Evolutionary conservation across 352 stramenopile genomes (phyloP).

Genomic region (Phytophthora sojae): DNA sequence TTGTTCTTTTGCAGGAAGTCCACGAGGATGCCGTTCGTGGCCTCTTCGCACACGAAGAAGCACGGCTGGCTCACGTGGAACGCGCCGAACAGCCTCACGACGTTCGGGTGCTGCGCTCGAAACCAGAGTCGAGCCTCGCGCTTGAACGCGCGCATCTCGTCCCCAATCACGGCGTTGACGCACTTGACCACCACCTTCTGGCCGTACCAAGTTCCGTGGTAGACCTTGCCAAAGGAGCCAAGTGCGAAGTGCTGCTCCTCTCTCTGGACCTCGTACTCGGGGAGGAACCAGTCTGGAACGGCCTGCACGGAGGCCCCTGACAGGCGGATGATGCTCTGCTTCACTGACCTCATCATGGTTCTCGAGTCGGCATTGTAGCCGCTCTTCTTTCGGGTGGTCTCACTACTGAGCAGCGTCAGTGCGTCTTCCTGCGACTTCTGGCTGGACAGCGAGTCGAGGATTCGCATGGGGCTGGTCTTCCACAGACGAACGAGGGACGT

Average conservation of each 20-base stretch:
- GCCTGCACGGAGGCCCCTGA: constrained; percentile 1
- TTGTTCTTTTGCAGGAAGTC: neutral
- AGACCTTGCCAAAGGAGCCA: constrained; percentile 26
- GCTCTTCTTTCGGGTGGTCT: neutral
- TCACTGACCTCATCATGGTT: neutral
- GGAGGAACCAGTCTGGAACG: constrained; percentile 25
- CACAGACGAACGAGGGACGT: neutral
- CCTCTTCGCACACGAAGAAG: constrained; percentile 33
- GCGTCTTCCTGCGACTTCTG: constrained; percentile 2
- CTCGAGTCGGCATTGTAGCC: neutral
- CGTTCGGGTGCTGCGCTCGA: constrained; percentile 12
- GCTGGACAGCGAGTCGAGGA: neutral
- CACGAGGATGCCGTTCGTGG: constrained; percentile 3
- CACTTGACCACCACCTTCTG: constrained; percentile 31
- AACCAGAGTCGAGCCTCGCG: constrained; percentile 23
- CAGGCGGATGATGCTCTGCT: neutral
- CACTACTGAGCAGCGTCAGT: neutral
- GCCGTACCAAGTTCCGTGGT: constrained; percentile 24
- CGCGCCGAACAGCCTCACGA: constrained; percentile 20
- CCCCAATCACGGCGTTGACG: constrained; percentile 8
- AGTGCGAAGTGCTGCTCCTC: constrained; percentile 11
- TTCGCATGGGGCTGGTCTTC: constrained; percentile 1
- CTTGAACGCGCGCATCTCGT: constrained; percentile 30
- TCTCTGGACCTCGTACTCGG: constrained; percentile 16
- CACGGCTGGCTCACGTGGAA: constrained; percentile 14